These are phyloP conservation scores for Drosera spatulata DNA, from an alignment of 179 eudicot genomes.

Conservation along the genomic window DNA sequence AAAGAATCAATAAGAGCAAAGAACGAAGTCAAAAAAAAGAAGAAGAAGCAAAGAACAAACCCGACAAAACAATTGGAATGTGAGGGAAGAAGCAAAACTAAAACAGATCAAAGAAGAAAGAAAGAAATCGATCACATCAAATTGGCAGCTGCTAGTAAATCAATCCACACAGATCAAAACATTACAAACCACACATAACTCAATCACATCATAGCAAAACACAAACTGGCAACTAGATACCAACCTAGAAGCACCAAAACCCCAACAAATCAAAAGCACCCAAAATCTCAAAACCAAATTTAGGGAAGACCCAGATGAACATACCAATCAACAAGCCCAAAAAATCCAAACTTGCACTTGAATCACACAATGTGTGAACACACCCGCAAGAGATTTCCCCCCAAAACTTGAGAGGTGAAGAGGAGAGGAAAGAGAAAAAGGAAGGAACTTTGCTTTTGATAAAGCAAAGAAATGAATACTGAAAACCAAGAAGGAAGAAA, in stretches of 20 bases:
- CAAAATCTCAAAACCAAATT: neutral
- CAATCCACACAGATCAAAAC: neutral
- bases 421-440: neutral
- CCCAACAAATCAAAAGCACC: neutral
- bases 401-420: neutral
- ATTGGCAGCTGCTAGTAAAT: neutral
- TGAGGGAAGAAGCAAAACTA: neutral
- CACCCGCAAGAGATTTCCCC: neutral
- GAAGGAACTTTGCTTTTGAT: conserved; percentile 1
- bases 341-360: neutral
- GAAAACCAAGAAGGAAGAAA: neutral
- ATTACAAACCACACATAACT: neutral
- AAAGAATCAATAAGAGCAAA: too few species aligned
- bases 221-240: neutral
- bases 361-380: conserved; percentile 1
- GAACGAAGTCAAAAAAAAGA: neutral
- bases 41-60: neutral
- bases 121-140: neutral
- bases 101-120: neutral
- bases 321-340: neutral
- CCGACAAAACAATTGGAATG: neutral
- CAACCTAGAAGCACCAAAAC: neutral
- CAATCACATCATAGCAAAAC: neutral
- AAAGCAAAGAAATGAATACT: neutral
- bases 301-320: neutral